Base-by-base conservation (phyloP, 768 basidiomycete genomes). In the Filobasidium floriforme region DNA sequence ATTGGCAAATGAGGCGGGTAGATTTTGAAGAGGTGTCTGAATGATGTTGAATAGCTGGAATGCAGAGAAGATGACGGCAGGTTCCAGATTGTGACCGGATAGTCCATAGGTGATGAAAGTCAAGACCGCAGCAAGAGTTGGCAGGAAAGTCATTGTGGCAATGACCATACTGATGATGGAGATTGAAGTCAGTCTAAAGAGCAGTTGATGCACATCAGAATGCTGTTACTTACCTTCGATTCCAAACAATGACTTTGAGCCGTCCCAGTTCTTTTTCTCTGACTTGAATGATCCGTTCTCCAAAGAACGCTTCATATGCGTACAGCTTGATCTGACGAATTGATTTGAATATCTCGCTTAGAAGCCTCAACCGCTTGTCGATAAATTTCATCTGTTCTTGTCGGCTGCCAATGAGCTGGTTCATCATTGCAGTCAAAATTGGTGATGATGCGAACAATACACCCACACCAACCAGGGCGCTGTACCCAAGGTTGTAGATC, bases 271-370 rank as follows among this genome's bases (percentile, higher is more conserved):
- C 78, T 32, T 73, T 41, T 46, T 60, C 60, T 22, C 78, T 65
- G 57, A 76, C 63, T 0, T 63, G 67, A 6, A 69, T 55, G 37
- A 77, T 69, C 28, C 73, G 68, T 0, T 62, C 37, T 12, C 68
- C 71, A 49, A 79, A 79, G 59, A 71, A 74, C 29, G 63, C 63
- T 71, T 85, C 85, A 83, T 85, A 87, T 0, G 84, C 84, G 71
- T 85, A 87, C 32, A 82, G 78, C 75, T 88, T 88, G 71, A 88
- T 81, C 5, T 87, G 80, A 3, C 87, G 82, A 63, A 88, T 86
- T 49, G 85, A 85, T 74, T 86, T 85, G 15, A 89, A 77, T 1
- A 88, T 82, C 76, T 89, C 88, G 0, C 83, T 85, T 0, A 84
- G 82, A 26, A 88, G 80, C 15, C 87, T 79, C 12, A 89, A 85